These are phyloP conservation scores for Annulohypoxylon truncatum DNA, from an alignment of 2,329 filamentous ascomycete species.

Conservation along the genomic window DNA sequence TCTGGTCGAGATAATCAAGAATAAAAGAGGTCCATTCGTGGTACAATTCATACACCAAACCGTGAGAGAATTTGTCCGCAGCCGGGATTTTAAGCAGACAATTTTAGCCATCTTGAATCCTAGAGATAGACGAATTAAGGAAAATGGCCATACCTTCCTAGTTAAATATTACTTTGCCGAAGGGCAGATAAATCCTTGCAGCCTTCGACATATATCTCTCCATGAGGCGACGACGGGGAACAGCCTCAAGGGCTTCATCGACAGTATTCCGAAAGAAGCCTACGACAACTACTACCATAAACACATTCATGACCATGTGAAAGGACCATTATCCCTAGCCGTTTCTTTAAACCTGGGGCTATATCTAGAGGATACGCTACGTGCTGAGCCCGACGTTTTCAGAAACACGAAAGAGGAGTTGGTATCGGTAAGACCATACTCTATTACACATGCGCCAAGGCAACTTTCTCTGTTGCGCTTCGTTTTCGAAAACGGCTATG, in stretches of 20 bases:
- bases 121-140: constrained; percentile 3
- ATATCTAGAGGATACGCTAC: constrained; percentile 17
- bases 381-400: constrained; percentile 6
- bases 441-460: too few species aligned
- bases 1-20: not conserved
- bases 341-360: not conserved
- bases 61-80: constrained; percentile 17
- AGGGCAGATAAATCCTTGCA: too few species aligned
- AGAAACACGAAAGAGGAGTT: constrained; percentile 17
- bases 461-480: too few species aligned
- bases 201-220: not conserved
- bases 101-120: constrained; percentile 16
- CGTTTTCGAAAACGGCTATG: constrained; percentile 18
- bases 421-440: not conserved
- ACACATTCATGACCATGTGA: not conserved
- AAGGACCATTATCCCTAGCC: not conserved
- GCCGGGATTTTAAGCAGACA: constrained; percentile 15
- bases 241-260: constrained; percentile 23
- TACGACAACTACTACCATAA: not conserved
- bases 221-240: constrained; percentile 20
- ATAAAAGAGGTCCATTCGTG: too few species aligned
- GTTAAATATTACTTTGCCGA: constrained; percentile 8
- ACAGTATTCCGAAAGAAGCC: constrained; percentile 15
- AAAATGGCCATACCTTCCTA: constrained; percentile 26
- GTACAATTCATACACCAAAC: constrained; percentile 31